Evolutionary conservation across 2,329 filamentous ascomycete genomes (phyloP).

Genomic region (Salinomyces thailandicus): DNA sequence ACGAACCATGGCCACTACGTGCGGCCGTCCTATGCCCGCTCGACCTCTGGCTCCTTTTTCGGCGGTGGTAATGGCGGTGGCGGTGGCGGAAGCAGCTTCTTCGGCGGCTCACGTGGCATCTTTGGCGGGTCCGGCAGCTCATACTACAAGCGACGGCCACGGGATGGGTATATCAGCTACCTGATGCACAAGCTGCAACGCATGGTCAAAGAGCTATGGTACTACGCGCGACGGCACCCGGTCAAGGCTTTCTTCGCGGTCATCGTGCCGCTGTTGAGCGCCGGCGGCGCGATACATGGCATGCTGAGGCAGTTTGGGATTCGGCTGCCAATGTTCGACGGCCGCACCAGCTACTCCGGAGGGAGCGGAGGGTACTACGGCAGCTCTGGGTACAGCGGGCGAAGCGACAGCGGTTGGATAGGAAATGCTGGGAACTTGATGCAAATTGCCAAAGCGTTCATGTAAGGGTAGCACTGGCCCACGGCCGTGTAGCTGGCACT

Average conservation of each 20-base stretch:
- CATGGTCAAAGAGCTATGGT: constrained; percentile 67
- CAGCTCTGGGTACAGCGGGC: constrained; percentile 30
- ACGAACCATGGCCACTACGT: constrained; percentile 17
- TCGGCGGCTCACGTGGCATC: constrained; percentile 15
- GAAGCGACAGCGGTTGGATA: constrained; percentile 30
- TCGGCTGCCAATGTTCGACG: constrained; percentile 52
- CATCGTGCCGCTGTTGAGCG: constrained; percentile 72
- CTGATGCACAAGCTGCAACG: constrained; percentile 66
- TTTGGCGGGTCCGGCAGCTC: constrained; percentile 42
- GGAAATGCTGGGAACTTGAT: constrained; percentile 39
- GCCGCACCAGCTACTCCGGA: constrained; percentile 14
- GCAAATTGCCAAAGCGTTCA: constrained; percentile 42
- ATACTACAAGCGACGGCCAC: constrained; percentile 68
- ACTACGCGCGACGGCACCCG: constrained; percentile 74
- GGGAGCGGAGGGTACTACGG: constrained; percentile 35
- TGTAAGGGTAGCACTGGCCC: constrained; percentile 28
- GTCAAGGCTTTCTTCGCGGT: constrained; percentile 82
- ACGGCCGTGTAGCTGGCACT: neutral
- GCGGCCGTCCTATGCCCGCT: constrained; percentile 12
- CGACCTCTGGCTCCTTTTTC: constrained; percentile 15
- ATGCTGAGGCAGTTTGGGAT: constrained; percentile 72
- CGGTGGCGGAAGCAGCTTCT: constrained; percentile 1
- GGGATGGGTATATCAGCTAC: constrained; percentile 64
- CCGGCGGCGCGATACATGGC: constrained; percentile 66
- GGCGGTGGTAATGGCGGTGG: constrained; percentile 7